Conservation (phyloP, 2,329 filamentous ascomycete genomes). For the Colletotrichum filicis region DNA sequence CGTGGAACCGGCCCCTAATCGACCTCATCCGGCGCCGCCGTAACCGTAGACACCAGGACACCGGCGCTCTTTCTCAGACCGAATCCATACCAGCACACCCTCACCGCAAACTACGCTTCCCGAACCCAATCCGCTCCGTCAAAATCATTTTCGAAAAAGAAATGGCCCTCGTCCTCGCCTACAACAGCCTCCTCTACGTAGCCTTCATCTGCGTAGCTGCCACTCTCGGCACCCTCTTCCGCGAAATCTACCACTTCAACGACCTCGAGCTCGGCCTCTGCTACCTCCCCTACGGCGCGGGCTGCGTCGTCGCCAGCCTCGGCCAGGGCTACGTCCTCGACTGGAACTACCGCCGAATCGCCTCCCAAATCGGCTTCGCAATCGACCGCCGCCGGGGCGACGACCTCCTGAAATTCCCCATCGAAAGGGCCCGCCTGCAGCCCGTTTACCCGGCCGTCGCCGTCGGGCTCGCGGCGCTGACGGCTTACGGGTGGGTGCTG, state of each 20-base stretch:
- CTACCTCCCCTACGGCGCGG: conserved; percentile 64
- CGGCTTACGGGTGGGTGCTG: conserved; percentile 69
- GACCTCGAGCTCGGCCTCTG: conserved; percentile 64
- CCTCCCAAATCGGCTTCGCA: conserved; percentile 67
- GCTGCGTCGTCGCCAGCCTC: conserved; percentile 59
- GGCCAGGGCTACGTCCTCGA: conserved; percentile 68
- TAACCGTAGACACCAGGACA: conserved; percentile 14
- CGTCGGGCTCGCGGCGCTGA: conserved; percentile 62
- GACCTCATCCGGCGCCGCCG: conserved; percentile 55
- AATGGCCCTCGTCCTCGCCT: conserved; percentile 63
- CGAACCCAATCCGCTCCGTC: conserved; percentile 68
- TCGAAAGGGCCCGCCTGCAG: conserved; percentile 66
- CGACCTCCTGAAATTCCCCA: conserved; percentile 62
- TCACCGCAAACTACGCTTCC: conserved; percentile 59
- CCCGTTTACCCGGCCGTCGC: conserved; percentile 65
- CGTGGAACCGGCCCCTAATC: conserved; percentile 67
- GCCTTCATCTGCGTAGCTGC: conserved; percentile 66
- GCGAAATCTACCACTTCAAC: conserved; percentile 61
- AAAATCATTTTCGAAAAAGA: conserved; percentile 67
- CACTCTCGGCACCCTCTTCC: conserved; percentile 63
- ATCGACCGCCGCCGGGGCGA: conserved; percentile 69
- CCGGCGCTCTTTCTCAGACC: conserved; percentile 27
- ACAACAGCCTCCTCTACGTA: conserved; percentile 65
- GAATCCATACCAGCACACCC: conserved; percentile 44
- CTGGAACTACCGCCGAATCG: conserved; percentile 78